Evolutionary conservation across 2,329 filamentous ascomycete genomes (phyloP).

Genomic region (Thielaviopsis musarum): DNA sequence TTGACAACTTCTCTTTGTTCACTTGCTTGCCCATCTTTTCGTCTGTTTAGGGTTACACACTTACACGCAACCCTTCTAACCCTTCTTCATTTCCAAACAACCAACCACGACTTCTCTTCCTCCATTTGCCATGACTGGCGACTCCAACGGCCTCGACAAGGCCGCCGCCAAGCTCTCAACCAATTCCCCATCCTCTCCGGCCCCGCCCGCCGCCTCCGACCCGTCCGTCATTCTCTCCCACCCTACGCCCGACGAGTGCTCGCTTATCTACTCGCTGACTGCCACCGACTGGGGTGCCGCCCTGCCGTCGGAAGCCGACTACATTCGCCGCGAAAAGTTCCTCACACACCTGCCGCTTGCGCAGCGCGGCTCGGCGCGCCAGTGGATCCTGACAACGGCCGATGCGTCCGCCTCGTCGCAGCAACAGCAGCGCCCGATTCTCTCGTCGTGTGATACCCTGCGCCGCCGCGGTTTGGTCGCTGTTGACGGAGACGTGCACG

Average conservation of each 20-base stretch:
- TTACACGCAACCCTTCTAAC: background rate
- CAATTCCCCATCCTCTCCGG: background rate
- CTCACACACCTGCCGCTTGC: slow-evolving; percentile 41
- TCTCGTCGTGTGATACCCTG: slow-evolving; percentile 48
- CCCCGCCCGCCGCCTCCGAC: slow-evolving; percentile 3
- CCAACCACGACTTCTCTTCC: background rate
- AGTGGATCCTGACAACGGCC: slow-evolving; percentile 45
- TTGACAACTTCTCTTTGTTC: background rate
- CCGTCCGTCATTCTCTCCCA: slow-evolving; percentile 29
- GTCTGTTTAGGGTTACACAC: background rate
- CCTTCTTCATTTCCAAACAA: background rate
- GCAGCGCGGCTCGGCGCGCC: slow-evolving; percentile 38
- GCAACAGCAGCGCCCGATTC: slow-evolving; percentile 31
- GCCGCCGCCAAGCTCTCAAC: background rate
- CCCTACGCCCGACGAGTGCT: slow-evolving; percentile 39
- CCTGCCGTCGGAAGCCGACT: slow-evolving; percentile 31
- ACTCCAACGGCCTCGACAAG: slow-evolving; percentile 2
- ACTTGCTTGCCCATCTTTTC: background rate
- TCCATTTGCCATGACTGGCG: slow-evolving; percentile 1
- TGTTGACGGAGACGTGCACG: slow-evolving; percentile 2
- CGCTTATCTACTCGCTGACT: slow-evolving; percentile 37
- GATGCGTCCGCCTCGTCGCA: slow-evolving; percentile 10
- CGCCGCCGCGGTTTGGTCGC: slow-evolving; percentile 35
- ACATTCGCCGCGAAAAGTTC: slow-evolving; percentile 41
- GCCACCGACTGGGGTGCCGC: slow-evolving; percentile 41